These are phyloP conservation scores for Manihot esculenta DNA, from an alignment of 441 rosid species.

Conservation along the genomic window DNA sequence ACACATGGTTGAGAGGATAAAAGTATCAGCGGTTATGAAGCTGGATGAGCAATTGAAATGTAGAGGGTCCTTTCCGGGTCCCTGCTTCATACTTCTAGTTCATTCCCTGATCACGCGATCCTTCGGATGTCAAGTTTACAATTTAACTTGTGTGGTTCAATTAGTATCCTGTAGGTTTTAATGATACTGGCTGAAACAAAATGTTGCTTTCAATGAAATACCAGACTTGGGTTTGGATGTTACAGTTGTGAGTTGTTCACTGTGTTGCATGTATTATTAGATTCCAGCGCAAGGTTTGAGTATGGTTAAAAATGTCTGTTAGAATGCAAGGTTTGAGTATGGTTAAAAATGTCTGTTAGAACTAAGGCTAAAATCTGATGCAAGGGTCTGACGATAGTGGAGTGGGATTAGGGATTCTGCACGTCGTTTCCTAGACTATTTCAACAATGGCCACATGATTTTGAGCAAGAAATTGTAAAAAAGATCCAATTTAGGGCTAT, in stretches of 20 bases:
- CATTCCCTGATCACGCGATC: neutral
- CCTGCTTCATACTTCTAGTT: constrained; percentile 10
- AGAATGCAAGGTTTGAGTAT: no score
- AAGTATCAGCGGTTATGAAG: constrained; percentile 3
- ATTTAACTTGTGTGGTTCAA: constrained; percentile 17
- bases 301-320: neutral
- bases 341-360: no score
- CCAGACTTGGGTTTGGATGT: constrained; percentile 7
- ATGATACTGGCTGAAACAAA: neutral
- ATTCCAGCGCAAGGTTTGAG: neutral
- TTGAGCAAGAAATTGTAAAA: no score
- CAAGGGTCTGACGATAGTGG: no score
- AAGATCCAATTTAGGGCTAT: no score
- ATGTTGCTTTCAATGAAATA: constrained; percentile 18
- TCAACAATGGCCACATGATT: no score
- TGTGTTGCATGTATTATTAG: constrained; percentile 5
- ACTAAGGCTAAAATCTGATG: no score
- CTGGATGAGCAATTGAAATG: constrained; percentile 4
- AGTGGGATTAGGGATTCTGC: no score
- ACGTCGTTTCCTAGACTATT: no score
- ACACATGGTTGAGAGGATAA: constrained; percentile 96
- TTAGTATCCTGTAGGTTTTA: constrained; percentile 20
- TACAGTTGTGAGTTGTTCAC: neutral
- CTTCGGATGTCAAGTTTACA: neutral
- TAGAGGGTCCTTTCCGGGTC: neutral